Evolutionary conservation across 1,139 yeast species (phyloP), one percentile per base, ranked within the genome.

Genomic region (Suhomyces bribrorum): DNA sequence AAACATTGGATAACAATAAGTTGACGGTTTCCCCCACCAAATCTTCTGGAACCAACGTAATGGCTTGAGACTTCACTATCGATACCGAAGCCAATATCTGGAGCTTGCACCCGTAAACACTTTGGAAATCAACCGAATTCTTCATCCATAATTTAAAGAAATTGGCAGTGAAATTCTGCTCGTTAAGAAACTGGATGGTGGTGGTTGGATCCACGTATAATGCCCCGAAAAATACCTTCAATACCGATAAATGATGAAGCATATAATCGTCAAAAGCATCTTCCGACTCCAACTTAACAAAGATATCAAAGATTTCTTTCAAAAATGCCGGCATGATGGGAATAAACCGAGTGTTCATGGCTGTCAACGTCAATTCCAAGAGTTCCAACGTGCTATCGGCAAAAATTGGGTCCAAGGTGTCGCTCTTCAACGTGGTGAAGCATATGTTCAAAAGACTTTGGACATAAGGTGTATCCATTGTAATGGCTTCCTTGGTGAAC

Each of bases 31-130:
- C 77, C 2, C 70, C 62, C 13, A 69, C 50, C 36, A 68, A 57
- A 40, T 72, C 77, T 45, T 66, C 66, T 7, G 52, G 52, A 14
- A 50, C 29, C 37, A 45, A 26, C 5, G 37, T 38, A 12, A 49
- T 38, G n/a, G 49, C 53, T 5, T 44, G 41, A 6, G 46, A 26
- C 31, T 42, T 46, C 15, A 70, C 45, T 17, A 73, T 56, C 4
- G 70, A 47, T 38, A 67, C 52, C 24, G 66, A 53, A 1, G 78
- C 68, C 51, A 77, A 57, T 5, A 75, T 69, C 54, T 78, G 81
- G 31, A 77, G 59, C 51, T 77, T 78, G 46, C 80, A 68, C 16
- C 81, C 83, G 45, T 76, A 77, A 14, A 77, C 82, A 52, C 80
- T 75, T 46, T 69, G 74, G 60, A 75, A 72, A 45, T 69, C 71